These are phyloP conservation scores for Xeromyces bisporus DNA, from an alignment of 495 filamentous ascomycete species.

Conservation along the genomic window DNA sequence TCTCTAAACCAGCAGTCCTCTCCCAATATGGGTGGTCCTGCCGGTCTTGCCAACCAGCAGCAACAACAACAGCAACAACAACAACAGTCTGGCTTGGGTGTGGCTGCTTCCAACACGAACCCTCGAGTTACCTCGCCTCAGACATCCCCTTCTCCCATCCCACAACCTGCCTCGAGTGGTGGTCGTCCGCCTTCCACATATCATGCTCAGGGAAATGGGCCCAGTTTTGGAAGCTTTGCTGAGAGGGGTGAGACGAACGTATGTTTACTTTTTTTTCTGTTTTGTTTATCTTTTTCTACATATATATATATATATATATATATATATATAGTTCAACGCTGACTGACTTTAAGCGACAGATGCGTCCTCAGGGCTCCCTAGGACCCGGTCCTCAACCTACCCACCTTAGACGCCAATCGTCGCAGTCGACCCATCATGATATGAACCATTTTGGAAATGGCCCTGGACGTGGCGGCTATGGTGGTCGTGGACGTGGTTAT, in stretches of 20 bases:
- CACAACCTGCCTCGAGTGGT: conserved; percentile 69
- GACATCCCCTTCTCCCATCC: conserved; percentile 76
- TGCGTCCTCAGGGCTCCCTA: conserved; percentile 41
- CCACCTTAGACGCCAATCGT: conserved; percentile 69
- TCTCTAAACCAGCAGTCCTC: conserved; percentile 47
- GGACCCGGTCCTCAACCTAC: conserved; percentile 45
- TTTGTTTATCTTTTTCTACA: conserved; percentile 1
- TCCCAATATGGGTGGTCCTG: conserved; percentile 41
- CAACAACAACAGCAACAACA: no score
- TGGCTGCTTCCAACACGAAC: conserved; percentile 42
- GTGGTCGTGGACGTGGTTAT: conserved; percentile 54
- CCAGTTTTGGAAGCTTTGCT: conserved; percentile 72
- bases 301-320: conserved; percentile 1
- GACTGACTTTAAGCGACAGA: conserved; percentile 24
- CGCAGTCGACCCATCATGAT: conserved; percentile 64
- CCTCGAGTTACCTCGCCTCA: conserved; percentile 53
- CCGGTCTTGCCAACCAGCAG: conserved; percentile 29
- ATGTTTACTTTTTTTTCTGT: conserved; percentile 21
- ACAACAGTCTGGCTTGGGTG: conserved; percentile 39
- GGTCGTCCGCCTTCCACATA: conserved; percentile 57
- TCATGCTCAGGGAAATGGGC: conserved; percentile 41
- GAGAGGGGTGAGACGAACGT: conserved; percentile 49
- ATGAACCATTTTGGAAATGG: conserved; percentile 40
- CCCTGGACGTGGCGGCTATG: conserved; percentile 38
- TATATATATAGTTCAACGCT: background rate